Evolutionary conservation across 768 basidiomycete species (phyloP).

Genomic region (Paxillus rubicundulus): DNA sequence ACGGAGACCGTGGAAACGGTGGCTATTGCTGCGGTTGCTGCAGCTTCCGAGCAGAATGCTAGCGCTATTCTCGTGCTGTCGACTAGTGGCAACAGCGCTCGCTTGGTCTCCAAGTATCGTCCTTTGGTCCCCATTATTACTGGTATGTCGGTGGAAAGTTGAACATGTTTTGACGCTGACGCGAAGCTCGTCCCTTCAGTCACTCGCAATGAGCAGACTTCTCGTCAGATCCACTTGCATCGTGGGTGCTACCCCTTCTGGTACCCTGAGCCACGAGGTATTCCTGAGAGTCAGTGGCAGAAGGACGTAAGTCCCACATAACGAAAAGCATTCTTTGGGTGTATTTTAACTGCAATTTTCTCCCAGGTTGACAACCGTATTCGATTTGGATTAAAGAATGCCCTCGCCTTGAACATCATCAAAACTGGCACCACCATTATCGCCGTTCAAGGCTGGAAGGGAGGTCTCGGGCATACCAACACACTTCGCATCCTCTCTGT

Average conservation of each 20-base stretch:
- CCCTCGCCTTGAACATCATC: conserved; percentile 81
- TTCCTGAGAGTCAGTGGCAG: conserved; percentile 92
- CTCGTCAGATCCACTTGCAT: conserved; percentile 95
- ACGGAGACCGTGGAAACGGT: conserved; percentile 96
- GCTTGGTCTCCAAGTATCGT: conserved; percentile 94
- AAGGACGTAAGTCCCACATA: conserved; percentile 66
- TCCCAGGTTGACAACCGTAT: conserved; percentile 83
- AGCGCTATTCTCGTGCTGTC: conserved; percentile 95
- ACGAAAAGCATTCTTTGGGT: background rate
- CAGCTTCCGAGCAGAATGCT: conserved; percentile 92
- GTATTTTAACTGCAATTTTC: conserved; percentile 9
- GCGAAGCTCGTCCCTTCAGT: conserved; percentile 44
- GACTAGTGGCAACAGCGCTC: conserved; percentile 94
- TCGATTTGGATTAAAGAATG: conserved; percentile 83
- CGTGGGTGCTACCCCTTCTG: conserved; percentile 96
- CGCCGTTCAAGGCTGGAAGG: conserved; percentile 99
- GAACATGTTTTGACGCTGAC: conserved; percentile 5
- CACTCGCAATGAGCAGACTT: conserved; percentile 92
- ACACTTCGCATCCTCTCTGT: conserved; percentile 82
- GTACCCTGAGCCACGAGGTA: conserved; percentile 93
- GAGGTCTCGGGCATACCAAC: conserved; percentile 94
- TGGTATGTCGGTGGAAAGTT: conserved; percentile 45
- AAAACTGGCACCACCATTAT: conserved; percentile 85
- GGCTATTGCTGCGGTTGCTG: conserved; percentile 93
- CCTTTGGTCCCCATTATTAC: conserved; percentile 93